Percentiles rank a stretch among this genome's conserved stretches.
phyloP scores from a whole-genome alignment of 192 early-diverging fungal genomes.

The Coemansia sp. region DNA sequence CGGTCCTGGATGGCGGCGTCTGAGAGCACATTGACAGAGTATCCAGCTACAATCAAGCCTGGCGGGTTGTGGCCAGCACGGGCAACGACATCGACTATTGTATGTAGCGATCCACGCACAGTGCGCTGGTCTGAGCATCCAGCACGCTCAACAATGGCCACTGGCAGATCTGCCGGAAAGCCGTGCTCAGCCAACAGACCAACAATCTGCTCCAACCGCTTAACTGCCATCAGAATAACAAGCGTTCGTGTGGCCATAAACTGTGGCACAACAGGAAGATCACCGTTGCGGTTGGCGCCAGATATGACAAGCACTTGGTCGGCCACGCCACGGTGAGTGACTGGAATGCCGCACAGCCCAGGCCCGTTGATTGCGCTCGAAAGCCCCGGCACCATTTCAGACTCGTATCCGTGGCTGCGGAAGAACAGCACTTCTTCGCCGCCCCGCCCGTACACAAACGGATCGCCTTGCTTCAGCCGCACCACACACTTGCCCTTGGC shows the following conservation, averaged over 20 bases:
- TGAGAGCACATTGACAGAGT: slow-evolving; percentile 58
- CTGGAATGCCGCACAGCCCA: slow-evolving; percentile 70
- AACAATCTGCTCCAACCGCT: slow-evolving; percentile 64
- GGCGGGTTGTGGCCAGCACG: slow-evolving; percentile 68
- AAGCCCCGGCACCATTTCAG: slow-evolving; percentile 75
- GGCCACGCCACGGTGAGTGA: slow-evolving; percentile 85
- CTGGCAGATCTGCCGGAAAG: slow-evolving; percentile 68
- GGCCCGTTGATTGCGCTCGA: slow-evolving; percentile 77
- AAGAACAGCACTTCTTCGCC: slow-evolving; percentile 84
- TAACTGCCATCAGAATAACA: slow-evolving; percentile 85
- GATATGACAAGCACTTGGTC: slow-evolving; percentile 84
- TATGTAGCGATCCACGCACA: slow-evolving; percentile 63
- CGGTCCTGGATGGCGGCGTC: slow-evolving; percentile 47
- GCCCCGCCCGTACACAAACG: slow-evolving; percentile 90
- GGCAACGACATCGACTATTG: slow-evolving; percentile 64
- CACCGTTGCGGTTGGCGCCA: slow-evolving; percentile 76
- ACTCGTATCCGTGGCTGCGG: slow-evolving; percentile 66
- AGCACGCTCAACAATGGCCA: slow-evolving; percentile 82
- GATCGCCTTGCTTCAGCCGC: slow-evolving; percentile 90
- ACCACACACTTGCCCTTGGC: slow-evolving; percentile 68
- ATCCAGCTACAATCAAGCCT: slow-evolving; percentile 78
- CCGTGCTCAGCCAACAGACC: slow-evolving; percentile 59
- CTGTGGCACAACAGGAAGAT: slow-evolving; percentile 70
- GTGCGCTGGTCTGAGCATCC: slow-evolving; percentile 74
- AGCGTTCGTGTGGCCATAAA: slow-evolving; percentile 70